phyloP scores from a whole-genome alignment of 2,329 filamentous ascomycete species.

The Orbilia oligospora region DNA sequence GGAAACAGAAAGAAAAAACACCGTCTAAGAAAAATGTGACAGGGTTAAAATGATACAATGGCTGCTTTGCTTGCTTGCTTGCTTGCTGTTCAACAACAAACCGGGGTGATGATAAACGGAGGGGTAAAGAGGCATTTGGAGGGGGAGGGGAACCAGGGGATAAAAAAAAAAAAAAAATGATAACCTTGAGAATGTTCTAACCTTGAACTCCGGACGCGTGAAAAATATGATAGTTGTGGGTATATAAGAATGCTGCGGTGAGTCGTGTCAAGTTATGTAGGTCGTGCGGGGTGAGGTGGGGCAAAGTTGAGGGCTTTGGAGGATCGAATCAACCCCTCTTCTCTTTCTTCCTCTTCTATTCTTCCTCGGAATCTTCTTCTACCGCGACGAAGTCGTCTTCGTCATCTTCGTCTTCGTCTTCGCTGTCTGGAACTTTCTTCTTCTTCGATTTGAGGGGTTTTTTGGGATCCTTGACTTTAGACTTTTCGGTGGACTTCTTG shows the following conservation, averaged over 20 bases:
- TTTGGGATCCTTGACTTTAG: slow-evolving; percentile 51
- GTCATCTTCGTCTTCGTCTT: slow-evolving; percentile 65
- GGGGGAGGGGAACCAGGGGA: background rate
- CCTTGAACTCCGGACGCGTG: slow-evolving; percentile 17
- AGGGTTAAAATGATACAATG: slow-evolving; percentile 22
- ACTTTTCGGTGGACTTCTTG: slow-evolving; percentile 61
- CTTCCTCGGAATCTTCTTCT: slow-evolving; percentile 62
- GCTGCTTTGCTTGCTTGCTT: background rate
- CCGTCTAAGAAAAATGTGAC: slow-evolving; percentile 8
- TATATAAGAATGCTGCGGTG: slow-evolving; percentile 21
- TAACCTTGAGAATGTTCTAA: slow-evolving; percentile 22
- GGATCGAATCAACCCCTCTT: background rate
- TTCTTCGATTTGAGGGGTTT: slow-evolving; percentile 62
- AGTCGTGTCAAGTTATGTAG: slow-evolving; percentile 27
- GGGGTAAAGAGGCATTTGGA: background rate
- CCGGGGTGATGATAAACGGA: slow-evolving; percentile 6
- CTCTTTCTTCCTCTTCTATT: slow-evolving; percentile 33
- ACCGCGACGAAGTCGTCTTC: slow-evolving; percentile 37
- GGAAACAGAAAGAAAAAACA: background rate
- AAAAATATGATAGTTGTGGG: slow-evolving; percentile 12
- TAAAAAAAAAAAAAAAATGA: slow-evolving; percentile 16
- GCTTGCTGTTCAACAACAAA: slow-evolving; percentile 9
- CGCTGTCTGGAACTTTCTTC: slow-evolving; percentile 67
- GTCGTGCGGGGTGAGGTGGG: slow-evolving; percentile 26
- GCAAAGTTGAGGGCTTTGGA: slow-evolving; percentile 6